Base-by-base conservation (phyloP, 2,329 filamentous ascomycete species). In the Didymella arachidicola region DNA sequence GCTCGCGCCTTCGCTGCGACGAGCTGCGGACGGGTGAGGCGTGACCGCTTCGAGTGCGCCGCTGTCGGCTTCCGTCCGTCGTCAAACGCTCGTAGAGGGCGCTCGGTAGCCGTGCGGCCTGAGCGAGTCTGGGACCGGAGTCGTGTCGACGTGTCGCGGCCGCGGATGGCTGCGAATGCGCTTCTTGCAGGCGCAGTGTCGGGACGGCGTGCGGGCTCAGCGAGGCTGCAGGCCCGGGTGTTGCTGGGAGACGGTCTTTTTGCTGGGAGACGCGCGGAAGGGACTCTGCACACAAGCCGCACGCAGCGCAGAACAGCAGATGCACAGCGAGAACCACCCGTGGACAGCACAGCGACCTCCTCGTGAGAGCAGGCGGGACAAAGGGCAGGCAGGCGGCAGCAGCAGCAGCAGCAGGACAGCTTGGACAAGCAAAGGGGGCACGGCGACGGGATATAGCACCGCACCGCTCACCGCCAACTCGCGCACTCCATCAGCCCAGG, bases 11-110 rank as follows among this genome's bases (percentile, higher is more conserved):
- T 62, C 57, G 57, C 18, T 44, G 34, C 41, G 44, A 52, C 25
- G 51, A 50, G 52, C 45, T 19, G 65, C 65, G 65, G 66, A 64
- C 63, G 52, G 58, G 39, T 48, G 60, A 54, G 32, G 65, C 62
- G 66, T 69, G 67, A 68, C 64, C 65, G 44, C 63, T 51, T 51
- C 42, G 47, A 52, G 43, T 61, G 57, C 61, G 63, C 65, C 62
- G 61, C 58, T 59, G 62, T 53, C 50, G 45, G 41, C 45, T 41
- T 49, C 44, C 36, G 53, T 49, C 44, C 36, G 53, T 58, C 49
- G 52, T 69, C 64, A 62, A 59, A 63, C 61, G 63, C 55, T 64
- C 58, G 26, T 49, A 43, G 57, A 44, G 45, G 16, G 53, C 44
- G 38, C 48, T 61, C 57, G 60, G 51, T 66, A 64, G 63, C 64